Evolutionary conservation across 225 moss, liverwort and hornwort genomes (phyloP).

Genomic region (Pseudisothecium myosuroides): DNA sequence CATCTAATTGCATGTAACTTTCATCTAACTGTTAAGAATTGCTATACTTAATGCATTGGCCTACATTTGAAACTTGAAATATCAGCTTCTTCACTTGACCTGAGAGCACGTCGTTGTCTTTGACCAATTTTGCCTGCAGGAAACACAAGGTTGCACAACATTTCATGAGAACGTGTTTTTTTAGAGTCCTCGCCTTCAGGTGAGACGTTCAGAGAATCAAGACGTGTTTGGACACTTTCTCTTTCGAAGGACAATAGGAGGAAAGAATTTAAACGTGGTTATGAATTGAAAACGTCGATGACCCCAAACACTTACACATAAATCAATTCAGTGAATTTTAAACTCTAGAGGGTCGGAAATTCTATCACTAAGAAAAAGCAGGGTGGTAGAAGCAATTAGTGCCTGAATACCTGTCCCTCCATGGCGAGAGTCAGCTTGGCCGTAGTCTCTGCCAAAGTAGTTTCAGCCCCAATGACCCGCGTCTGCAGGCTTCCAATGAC

Average conservation of each 20-base stretch:
- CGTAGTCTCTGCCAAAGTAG: constrained; percentile 58
- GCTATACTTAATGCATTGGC: background rate
- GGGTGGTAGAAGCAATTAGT: background rate
- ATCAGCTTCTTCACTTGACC: constrained; percentile 27
- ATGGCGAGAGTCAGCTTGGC: constrained; percentile 60
- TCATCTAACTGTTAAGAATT: background rate
- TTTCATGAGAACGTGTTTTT: background rate
- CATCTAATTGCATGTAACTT: background rate
- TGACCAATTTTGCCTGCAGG: constrained; percentile 24
- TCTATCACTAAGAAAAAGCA: background rate
- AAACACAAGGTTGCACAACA: background rate
- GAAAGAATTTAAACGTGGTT: background rate
- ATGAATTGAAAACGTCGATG: background rate
- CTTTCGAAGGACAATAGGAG: background rate
- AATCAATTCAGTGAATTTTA: background rate
- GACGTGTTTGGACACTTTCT: background rate
- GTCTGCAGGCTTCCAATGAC: constrained; percentile 65
- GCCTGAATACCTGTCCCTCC: constrained; percentile 51
- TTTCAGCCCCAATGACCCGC: constrained; percentile 63
- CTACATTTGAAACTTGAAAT: constrained; percentile 36
- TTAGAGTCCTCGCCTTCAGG: background rate
- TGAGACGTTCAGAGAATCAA: background rate
- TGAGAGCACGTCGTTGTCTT: constrained; percentile 20
- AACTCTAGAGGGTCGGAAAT: background rate
- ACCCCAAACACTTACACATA: background rate